Conservation (phyloP, 176 grass and related monocot genomes). For the Musa acuminata region DNA sequence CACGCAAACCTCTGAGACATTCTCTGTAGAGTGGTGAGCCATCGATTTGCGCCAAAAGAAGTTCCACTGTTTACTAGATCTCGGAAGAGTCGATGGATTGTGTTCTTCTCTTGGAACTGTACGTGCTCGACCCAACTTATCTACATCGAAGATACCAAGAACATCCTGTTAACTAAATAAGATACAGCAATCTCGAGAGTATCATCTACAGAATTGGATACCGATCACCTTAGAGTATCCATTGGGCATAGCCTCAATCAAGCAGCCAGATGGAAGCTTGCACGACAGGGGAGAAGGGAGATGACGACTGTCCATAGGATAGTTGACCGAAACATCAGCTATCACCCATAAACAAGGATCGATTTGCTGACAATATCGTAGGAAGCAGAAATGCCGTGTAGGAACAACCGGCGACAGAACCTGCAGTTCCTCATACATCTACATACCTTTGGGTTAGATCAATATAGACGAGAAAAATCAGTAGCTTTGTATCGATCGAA, state of each 20-base stretch:
- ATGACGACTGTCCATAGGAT: constrained; percentile 37
- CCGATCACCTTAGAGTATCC: constrained; percentile 66
- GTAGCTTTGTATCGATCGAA: not conserved
- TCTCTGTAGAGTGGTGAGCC: constrained; percentile 61
- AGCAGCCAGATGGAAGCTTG: constrained; percentile 73
- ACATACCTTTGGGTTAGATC: not conserved
- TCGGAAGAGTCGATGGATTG: constrained; percentile 46
- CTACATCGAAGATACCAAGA: constrained; percentile 23
- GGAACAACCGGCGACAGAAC: constrained; percentile 56
- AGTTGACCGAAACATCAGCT: constrained; percentile 66
- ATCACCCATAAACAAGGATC: constrained; percentile 76
- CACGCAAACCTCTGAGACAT: constrained; percentile 59
- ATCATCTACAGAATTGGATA: not conserved
- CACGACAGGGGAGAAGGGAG: constrained; percentile 29
- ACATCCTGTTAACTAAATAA: too few relatives aligned
- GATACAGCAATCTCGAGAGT: too few relatives aligned
- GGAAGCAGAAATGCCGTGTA: constrained; percentile 63
- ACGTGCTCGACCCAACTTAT: constrained; percentile 89
- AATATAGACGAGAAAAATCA: not conserved
- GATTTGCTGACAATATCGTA: constrained; percentile 83
- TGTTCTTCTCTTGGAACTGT: constrained; percentile 61
- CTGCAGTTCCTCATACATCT: constrained; percentile 94
- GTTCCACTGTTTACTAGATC: constrained; percentile 62
- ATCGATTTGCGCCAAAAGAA: constrained; percentile 66
- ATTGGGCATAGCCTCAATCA: constrained; percentile 76